Evolutionary conservation across 164 flowering plant species (phyloP).

Genomic region (Kingdonia uniflora): DNA sequence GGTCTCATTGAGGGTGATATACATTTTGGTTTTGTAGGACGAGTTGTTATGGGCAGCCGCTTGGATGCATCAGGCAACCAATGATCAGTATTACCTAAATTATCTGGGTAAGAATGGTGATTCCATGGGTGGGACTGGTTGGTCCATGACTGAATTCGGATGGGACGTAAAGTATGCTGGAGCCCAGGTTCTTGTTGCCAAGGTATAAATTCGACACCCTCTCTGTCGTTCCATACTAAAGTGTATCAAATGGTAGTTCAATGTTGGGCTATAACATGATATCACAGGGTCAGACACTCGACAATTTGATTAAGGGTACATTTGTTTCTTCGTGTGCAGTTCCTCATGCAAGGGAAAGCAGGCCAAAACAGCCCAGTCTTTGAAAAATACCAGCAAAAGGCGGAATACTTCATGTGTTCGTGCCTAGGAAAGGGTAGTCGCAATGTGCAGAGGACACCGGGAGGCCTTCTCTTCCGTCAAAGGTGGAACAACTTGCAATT

Average conservation of each 20-base stretch:
- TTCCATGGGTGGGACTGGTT: constrained; percentile 88
- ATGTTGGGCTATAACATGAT: too few relatives aligned
- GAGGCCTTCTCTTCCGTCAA: constrained; percentile 79
- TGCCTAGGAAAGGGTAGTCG: constrained; percentile 60
- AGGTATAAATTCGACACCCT: constrained; percentile 42
- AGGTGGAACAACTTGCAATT: constrained; percentile 96
- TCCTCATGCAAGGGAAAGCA: constrained; percentile 76
- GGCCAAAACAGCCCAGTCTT: constrained; percentile 42
- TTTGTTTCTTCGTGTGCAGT: constrained; percentile 25
- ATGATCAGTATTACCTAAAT: constrained; percentile 49
- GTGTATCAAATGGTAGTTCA: too few relatives aligned
- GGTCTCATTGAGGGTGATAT: background rate
- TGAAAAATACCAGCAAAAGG: constrained; percentile 55
- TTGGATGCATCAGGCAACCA: constrained; percentile 78
- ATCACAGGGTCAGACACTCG: too few relatives aligned
- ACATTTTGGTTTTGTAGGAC: constrained; percentile 35
- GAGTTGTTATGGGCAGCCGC: constrained; percentile 93
- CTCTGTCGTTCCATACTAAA: too few relatives aligned
- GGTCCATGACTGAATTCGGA: constrained; percentile 87
- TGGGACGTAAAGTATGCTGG: constrained; percentile 98
- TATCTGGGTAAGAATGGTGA: constrained; percentile 67
- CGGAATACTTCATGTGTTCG: constrained; percentile 83
- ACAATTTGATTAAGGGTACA: background rate
- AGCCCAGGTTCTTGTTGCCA: constrained; percentile 80
- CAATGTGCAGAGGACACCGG: constrained; percentile 77